These are phyloP conservation scores for Solanum boliviense DNA, from an alignment of 257 asterid species.

Conservation along the genomic window DNA sequence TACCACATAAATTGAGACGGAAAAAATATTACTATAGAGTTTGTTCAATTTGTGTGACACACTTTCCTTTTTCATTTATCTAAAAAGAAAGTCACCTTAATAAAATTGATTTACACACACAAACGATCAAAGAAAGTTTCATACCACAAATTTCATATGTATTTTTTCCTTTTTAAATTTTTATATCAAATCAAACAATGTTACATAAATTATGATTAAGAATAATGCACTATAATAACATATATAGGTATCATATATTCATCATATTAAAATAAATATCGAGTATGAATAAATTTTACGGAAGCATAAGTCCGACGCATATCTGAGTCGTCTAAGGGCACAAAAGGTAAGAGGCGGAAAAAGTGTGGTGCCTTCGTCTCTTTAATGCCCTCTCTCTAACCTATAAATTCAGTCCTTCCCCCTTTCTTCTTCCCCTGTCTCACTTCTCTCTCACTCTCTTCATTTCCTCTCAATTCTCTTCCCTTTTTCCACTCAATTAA, in stretches of 20 bases:
- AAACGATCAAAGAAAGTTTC: too few relatives aligned
- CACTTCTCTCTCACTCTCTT: not conserved
- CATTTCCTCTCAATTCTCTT: not conserved
- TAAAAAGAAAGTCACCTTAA: not conserved
- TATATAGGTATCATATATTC: too few relatives aligned
- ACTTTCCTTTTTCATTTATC: too few relatives aligned
- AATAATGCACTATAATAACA: not conserved
- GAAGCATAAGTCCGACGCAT: not conserved
- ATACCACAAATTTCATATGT: not conserved
- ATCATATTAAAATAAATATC: not conserved
- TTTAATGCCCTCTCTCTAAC: conserved; percentile 24
- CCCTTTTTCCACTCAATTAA: not conserved
- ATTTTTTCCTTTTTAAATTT: too few relatives aligned
- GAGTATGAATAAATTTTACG: not conserved
- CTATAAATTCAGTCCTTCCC: conserved; percentile 42
- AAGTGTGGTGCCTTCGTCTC: conserved; percentile 26
- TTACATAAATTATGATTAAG: not conserved
- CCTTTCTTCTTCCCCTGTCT: conserved; percentile 8
- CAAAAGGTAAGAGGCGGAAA: conserved; percentile 17
- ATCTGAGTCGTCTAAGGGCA: conserved; percentile 14
- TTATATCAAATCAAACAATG: not conserved
- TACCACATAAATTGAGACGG: not conserved
- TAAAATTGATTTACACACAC: too few relatives aligned
- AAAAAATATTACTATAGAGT: not conserved
- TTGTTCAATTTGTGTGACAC: not conserved